Base-by-base conservation (phyloP, 129 eudicot genomes). In the Flaveria linearis region DNA sequence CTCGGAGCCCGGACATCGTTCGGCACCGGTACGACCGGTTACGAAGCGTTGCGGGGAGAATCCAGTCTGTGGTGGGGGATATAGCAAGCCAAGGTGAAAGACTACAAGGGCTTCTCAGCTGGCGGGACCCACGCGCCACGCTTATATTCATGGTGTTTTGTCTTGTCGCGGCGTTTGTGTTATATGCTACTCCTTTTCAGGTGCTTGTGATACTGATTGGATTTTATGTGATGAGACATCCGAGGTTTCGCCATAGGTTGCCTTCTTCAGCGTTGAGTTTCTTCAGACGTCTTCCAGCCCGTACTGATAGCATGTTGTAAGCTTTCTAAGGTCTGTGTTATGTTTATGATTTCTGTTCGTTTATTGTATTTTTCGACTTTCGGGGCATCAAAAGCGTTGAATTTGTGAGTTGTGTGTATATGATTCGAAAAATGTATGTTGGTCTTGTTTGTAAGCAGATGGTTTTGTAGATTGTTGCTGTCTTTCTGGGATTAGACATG, bases 51-150 rank as follows among this genome's bases (percentile, higher is more conserved):
- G 93, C 96, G 9, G 92, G 96, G 2, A 80, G 91, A 67, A 86
- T 89, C 61, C 97, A 92, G 72, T 71, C 93, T 5, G 97, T 92
- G 56, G 87, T 89, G 42, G 97, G 97, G 1, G 97, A 92, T 47
- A 78, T 92, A 36, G 97, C 97, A 4, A 84, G 92, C 64, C 96
- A 92, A 75, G 97, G 96, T 53, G 97, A 92, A 81, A 80, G 97
- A 56, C 36, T 86, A 9, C 97, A 92, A 82, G 96, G 93, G 28
- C 83, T 92, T 66, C 88, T 92, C 69, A 89, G 93, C 82, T 92
- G 97, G 97, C 80, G 97, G 15, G 97, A 92, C 51, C 97, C 97
- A 10, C 87, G 96, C 7, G 96, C 97, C 51, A 89, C 97, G 2
- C 76, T 82, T 60, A 75, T 92, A 66, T 92, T 87, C 73, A 76